phyloP scores from a whole-genome alignment of 108 stramenopile species.

The Skeletonema grethae region DNA sequence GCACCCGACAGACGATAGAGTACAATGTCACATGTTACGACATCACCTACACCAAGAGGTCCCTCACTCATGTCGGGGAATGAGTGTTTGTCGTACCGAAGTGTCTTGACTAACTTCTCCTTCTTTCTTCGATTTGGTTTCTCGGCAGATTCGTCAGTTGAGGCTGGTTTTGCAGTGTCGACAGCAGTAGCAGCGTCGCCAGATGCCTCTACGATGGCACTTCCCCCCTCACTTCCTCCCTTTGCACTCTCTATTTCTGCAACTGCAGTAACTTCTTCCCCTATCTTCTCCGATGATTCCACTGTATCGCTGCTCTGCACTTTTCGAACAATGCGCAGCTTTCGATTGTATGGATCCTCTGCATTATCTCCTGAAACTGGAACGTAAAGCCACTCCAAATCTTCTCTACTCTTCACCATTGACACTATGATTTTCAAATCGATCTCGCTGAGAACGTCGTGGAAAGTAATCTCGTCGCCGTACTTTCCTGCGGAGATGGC shows the following conservation, averaged over 20 bases:
- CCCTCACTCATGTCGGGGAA: slow-evolving; percentile 44
- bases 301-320: slow-evolving; percentile 3
- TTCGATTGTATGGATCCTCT: slow-evolving; percentile 45
- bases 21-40: slow-evolving; percentile 58
- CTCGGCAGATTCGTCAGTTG: not conserved
- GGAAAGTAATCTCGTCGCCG: slow-evolving; percentile 55
- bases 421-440: slow-evolving; percentile 61
- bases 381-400: slow-evolving; percentile 43
- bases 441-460: slow-evolving; percentile 57
- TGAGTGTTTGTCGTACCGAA: slow-evolving; percentile 63
- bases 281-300: not conserved
- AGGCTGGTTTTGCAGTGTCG: not conserved
- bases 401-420: slow-evolving; percentile 55
- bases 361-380: slow-evolving; percentile 15
- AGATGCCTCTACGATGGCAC: slow-evolving; percentile 5
- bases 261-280: not conserved
- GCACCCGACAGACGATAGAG: slow-evolving; percentile 61
- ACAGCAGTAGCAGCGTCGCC: not conserved
- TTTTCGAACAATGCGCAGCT: slow-evolving; percentile 52
- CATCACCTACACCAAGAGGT: slow-evolving; percentile 62
- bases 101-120: slow-evolving; percentile 33
- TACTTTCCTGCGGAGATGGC: slow-evolving; percentile 51
- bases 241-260: not conserved
- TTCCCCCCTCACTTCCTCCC: slow-evolving; percentile 10
- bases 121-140: slow-evolving; percentile 8